Evolutionary conservation across 306 rosid species (phyloP).

Genomic region (Clitoria ternatea): DNA sequence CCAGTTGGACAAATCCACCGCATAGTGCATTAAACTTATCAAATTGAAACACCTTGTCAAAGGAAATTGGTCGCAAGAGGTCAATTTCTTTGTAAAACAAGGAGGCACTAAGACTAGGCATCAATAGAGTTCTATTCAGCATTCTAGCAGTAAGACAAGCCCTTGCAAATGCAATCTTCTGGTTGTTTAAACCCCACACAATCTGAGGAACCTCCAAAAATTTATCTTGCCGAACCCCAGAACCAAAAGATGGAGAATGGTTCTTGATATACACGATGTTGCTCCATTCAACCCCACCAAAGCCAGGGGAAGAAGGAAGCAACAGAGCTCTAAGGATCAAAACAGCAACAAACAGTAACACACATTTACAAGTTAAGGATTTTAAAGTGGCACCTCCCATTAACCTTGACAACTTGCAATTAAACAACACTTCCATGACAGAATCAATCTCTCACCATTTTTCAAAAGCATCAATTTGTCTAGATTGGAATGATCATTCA

Average conservation of each 20-base stretch:
- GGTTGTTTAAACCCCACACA: conserved; percentile 90
- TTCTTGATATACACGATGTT: conserved; percentile 30
- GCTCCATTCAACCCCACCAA: conserved; percentile 35
- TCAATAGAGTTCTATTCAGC: conserved; percentile 66
- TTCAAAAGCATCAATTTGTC: background rate
- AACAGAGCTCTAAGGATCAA: conserved; percentile 55
- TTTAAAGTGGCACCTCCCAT: conserved; percentile 37
- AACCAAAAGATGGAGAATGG: conserved; percentile 19
- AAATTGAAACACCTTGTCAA: conserved; percentile 67
- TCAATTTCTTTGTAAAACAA: conserved; percentile 83
- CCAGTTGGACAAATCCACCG: conserved; percentile 55
- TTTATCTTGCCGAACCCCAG: conserved; percentile 40
- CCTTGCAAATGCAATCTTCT: conserved; percentile 89
- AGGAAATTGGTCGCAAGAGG: conserved; percentile 62
- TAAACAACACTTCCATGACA: conserved; percentile 41
- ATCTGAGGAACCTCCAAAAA: conserved; percentile 85
- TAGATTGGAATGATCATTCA: background rate
- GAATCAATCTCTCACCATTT: conserved; percentile 5
- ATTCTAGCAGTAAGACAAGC: conserved; percentile 75
- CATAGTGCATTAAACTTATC: conserved; percentile 65
- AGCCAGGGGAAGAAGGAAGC: conserved; percentile 37
- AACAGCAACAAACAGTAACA: conserved; percentile 42
- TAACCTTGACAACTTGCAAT: conserved; percentile 30
- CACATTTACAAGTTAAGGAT: conserved; percentile 51
- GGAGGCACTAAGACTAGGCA: conserved; percentile 92